These are phyloP conservation scores for Rhodotorula babjevae DNA, from an alignment of 768 basidiomycete species.

Conservation along the genomic window DNA sequence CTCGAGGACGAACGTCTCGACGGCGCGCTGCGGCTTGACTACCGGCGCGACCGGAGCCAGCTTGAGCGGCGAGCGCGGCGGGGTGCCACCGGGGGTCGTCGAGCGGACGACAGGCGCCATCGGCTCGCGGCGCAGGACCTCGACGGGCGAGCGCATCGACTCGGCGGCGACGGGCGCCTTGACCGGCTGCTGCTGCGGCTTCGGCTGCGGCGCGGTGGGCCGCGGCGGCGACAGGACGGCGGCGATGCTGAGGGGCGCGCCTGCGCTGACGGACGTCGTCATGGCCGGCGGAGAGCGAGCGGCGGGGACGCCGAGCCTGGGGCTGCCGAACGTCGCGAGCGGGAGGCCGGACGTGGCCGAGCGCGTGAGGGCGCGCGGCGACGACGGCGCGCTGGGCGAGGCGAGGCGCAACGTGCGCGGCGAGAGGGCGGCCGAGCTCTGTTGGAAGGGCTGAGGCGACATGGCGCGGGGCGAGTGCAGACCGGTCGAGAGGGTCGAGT, in stretches of 20 bases:
- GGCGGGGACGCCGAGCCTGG: neutral
- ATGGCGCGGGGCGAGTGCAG: neutral
- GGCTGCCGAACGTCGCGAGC: conserved; percentile 24
- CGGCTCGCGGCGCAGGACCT: neutral
- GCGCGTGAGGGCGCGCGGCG: conserved; percentile 22
- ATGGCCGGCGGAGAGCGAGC: neutral
- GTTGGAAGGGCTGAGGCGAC: neutral
- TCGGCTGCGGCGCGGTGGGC: neutral
- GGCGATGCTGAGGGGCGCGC: neutral
- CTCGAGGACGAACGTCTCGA: neutral
- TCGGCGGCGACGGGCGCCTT: neutral
- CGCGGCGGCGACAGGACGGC: conserved; percentile 6
- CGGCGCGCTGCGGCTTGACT: neutral
- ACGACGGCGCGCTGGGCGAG: conserved; percentile 14
- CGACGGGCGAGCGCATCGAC: conserved; percentile 4
- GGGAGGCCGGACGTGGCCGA: conserved; percentile 26
- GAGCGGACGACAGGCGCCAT: conserved; percentile 2
- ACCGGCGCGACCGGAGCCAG: neutral
- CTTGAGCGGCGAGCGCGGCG: neutral
- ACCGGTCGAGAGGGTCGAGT: neutral
- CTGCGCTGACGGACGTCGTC: neutral
- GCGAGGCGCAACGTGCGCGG: conserved; percentile 5
- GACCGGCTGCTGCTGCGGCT: neutral
- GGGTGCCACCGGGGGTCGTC: conserved; percentile 22
- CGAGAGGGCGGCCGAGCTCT: neutral